Evolutionary conservation across 163 green algal genomes (phyloP), one percentile per base, ranked within the genome.

Genomic region (Chlorella variabilis): DNA sequence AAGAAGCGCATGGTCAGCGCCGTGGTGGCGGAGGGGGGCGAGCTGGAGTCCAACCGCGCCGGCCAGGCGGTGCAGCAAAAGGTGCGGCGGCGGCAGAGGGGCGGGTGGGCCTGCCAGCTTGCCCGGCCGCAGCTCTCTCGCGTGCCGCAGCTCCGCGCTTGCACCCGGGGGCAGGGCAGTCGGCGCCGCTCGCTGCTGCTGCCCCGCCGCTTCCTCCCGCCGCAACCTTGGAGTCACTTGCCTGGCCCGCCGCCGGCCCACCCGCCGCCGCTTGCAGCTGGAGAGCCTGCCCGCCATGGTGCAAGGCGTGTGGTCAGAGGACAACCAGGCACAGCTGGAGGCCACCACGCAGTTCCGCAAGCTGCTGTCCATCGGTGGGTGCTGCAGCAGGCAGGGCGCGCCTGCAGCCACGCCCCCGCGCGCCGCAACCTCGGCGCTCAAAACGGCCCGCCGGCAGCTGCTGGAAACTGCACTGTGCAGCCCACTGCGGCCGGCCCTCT

Each of bases 311-410:
- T 97, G 91, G 78, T 93, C 86, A 48, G 85, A 95, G 45, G 92
- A 96, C 82, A 87, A 91, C 4, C 69, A 93, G 42, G 87, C 95
- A n/a, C 96, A 99, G 87, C 93, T 98, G 38, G 97, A 99, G 71
- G 94, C 96, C 2, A 99, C 97, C 17, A 95, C 93, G 36, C 92
- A 96, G 83, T 99, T 99, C 89, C 88, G 97, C 34, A 99, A 99
- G 90, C 93, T 99, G 34, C 89, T 99, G 2, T 98, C 95, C 18
- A 98, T 99, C 51, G 94, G 93, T 96, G 70, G 25, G 65, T 73
- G 65, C 65, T 69, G 61, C 61, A 31, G 61, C 61, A 45, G 31
- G 61, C 6, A 21, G 59, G 1, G 27, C 6, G 27, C 25, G 23
- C 3, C 11, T 56, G n/a, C n/a, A n/a, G n/a, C n/a, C n/a, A n/a